Evolutionary conservation across 2,329 filamentous ascomycete genomes (phyloP), one percentile per base, ranked within the genome.

Genomic region (Clonostachys rhizophaga): DNA sequence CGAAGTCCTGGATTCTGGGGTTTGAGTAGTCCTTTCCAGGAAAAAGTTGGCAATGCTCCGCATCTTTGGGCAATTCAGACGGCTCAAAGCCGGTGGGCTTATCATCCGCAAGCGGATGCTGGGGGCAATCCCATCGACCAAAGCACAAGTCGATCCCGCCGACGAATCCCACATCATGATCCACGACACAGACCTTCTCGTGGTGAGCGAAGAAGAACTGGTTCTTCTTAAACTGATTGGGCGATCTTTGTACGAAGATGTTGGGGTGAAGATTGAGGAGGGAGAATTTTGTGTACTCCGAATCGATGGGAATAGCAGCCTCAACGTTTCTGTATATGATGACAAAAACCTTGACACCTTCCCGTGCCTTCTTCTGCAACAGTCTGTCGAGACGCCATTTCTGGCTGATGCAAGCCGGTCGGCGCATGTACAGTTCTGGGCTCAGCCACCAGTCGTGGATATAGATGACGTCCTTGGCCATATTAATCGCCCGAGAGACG

Each of bases 391-490:
- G 78, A 46, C 94, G 84, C 94, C 94, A 99, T 67, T 96, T 96
- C 64, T 97, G 92, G 61, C 91, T 96, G 67, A 97, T 96, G 42
- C 89, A 91, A 20, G 94, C 88, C 46, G 94, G 94, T 49, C 94
- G 81, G 50, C 94, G 83, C 84, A 97, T 86, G 70, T 99, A 99
- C 41, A 99, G 72, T 66, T 99, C 92, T 1, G 94, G 94, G 56
- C 89, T 96, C 39, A 99, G 71, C 94, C 94, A 99, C 94, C 94
- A 99, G 66, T 97, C 94, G 64, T 99, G 94, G 52, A 99, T 97
- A 67, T 97, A 97, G 56, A 99, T 92, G 51, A 97, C 92, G 69
- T 97, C 94, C 58, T 89, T 89, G 9, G 94, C 94, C 83, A 96
- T 96, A 62, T 90, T 94, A 58, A 99, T 95, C 12, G 94, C 94